Evolutionary conservation across 2,329 filamentous ascomycete genomes (phyloP).

Genomic region (Pyrenochaeta sp.): DNA sequence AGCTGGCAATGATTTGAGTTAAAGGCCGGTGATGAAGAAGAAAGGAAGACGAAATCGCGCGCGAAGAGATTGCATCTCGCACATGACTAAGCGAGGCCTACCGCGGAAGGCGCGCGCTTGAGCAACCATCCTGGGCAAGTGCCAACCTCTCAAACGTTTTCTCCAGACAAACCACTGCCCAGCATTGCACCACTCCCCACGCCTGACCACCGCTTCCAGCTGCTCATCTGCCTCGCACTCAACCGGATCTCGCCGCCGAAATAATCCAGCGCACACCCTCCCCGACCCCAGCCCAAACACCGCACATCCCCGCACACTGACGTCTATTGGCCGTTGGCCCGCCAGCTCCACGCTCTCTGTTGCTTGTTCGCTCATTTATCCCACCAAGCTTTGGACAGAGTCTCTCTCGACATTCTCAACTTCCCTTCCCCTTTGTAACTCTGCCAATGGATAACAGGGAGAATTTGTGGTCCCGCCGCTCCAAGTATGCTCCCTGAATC

Average conservation of each 20-base stretch:
- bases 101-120: slow-evolving; percentile 30
- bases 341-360: slow-evolving; percentile 26
- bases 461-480: slow-evolving; percentile 78
- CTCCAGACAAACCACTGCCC: slow-evolving; percentile 28
- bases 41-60: slow-evolving; percentile 16
- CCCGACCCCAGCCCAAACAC: slow-evolving; percentile 3
- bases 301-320: slow-evolving; percentile 19
- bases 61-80: slow-evolving; percentile 29
- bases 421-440: slow-evolving; percentile 13
- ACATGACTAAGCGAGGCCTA: slow-evolving; percentile 21
- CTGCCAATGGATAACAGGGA: slow-evolving; percentile 52
- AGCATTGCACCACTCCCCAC: slow-evolving; percentile 26
- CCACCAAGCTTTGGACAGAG: slow-evolving; percentile 41
- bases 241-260: slow-evolving; percentile 8
- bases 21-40: slow-evolving; percentile 65
- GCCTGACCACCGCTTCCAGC: slow-evolving; percentile 10
- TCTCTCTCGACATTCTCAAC: slow-evolving; percentile 10
- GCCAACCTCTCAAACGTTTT: slow-evolving; percentile 41
- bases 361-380: slow-evolving; percentile 47
- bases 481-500: slow-evolving; percentile 68
- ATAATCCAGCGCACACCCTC: slow-evolving; percentile 6
- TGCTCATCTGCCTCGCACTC: slow-evolving; percentile 6
- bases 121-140: slow-evolving; percentile 18
- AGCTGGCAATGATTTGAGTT: slow-evolving; percentile 78
- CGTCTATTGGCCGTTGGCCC: slow-evolving; percentile 30